Conservation (phyloP, 2,329 filamentous ascomycete species). For the Capronia coronata region DNA sequence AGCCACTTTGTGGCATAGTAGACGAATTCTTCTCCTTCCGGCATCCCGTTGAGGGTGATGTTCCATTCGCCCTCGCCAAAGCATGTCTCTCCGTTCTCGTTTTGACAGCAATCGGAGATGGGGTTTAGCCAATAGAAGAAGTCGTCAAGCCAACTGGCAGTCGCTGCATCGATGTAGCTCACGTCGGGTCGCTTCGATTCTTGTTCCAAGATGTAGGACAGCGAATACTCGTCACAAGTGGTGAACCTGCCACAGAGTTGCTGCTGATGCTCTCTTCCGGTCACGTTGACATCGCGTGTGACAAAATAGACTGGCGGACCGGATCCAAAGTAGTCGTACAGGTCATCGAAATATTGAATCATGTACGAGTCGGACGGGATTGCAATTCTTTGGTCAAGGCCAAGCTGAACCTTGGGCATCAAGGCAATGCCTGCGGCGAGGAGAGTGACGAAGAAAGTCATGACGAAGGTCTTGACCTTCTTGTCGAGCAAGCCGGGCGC, state of each 20-base stretch:
- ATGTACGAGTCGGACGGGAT: conserved; percentile 91
- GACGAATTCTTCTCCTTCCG: conserved; percentile 84
- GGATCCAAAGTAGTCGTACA: conserved; percentile 84
- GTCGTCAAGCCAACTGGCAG: conserved; percentile 95
- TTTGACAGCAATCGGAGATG: conserved; percentile 64
- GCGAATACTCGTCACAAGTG: conserved; percentile 73
- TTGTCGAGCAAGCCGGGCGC: conserved; percentile 74
- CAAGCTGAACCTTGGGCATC: conserved; percentile 75
- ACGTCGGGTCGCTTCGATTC: conserved; percentile 84
- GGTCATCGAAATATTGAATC: conserved; percentile 91
- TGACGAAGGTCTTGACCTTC: conserved; percentile 68
- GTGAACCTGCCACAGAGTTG: conserved; percentile 87
- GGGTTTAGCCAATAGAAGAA: conserved; percentile 97
- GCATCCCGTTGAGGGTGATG: conserved; percentile 82
- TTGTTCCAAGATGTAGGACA: conserved; percentile 86
- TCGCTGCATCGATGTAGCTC: conserved; percentile 79
- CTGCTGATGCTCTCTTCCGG: conserved; percentile 67
- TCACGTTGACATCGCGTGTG: conserved; percentile 71
- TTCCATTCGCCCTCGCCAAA: conserved; percentile 83
- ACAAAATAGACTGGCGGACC: conserved; percentile 97
- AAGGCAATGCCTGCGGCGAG: conserved; percentile 81
- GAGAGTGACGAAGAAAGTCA: conserved; percentile 77
- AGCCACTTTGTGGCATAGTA: conserved; percentile 81
- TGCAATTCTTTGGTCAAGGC: conserved; percentile 88
- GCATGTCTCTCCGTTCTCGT: conserved; percentile 65